Percentiles rank a stretch among this genome's conserved stretches.
phyloP scores from a whole-genome alignment of 192 early-diverging fungal genomes.

The Dispira simplex region DNA sequence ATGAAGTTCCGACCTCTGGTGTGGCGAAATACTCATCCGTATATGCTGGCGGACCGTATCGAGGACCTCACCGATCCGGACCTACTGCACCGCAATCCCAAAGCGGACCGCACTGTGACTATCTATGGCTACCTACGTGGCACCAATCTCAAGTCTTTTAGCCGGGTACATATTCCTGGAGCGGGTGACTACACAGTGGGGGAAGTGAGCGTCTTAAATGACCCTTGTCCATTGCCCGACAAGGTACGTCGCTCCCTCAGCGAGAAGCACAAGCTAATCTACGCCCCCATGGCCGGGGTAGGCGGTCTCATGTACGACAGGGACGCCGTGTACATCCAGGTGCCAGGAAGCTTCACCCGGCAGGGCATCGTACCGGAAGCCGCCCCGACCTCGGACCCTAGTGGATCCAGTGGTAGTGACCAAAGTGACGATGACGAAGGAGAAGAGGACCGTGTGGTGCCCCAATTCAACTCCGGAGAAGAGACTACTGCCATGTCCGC shows the following conservation, averaged over 20 bases:
- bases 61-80: conserved; percentile 95
- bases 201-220: conserved; percentile 61
- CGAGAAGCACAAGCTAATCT: conserved; percentile 91
- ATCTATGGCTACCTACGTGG: conserved; percentile 94
- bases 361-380: conserved; percentile 26
- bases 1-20: conserved; percentile 94
- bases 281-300: conserved; percentile 96
- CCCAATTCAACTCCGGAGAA: conserved; percentile 1
- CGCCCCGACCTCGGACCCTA: conserved; percentile 20
- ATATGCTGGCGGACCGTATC: conserved; percentile 88
- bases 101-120: conserved; percentile 82
- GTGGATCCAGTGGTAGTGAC: conserved; percentile 13
- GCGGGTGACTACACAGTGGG: conserved; percentile 73
- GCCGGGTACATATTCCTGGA: conserved; percentile 92
- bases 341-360: conserved; percentile 69
- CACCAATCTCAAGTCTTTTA: conserved; percentile 75
- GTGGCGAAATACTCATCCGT: conserved; percentile 98
- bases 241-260: conserved; percentile 77
- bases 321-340: conserved; percentile 97
- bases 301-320: conserved; percentile 98
- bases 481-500: background rate
- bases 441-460: conserved; percentile 9
- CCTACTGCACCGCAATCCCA: conserved; percentile 56
- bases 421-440: conserved; percentile 5
- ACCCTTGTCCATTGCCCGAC: conserved; percentile 96